Base-by-base conservation (phyloP, 2,329 filamentous ascomycete genomes). In the Fusarium multiceps region DNA sequence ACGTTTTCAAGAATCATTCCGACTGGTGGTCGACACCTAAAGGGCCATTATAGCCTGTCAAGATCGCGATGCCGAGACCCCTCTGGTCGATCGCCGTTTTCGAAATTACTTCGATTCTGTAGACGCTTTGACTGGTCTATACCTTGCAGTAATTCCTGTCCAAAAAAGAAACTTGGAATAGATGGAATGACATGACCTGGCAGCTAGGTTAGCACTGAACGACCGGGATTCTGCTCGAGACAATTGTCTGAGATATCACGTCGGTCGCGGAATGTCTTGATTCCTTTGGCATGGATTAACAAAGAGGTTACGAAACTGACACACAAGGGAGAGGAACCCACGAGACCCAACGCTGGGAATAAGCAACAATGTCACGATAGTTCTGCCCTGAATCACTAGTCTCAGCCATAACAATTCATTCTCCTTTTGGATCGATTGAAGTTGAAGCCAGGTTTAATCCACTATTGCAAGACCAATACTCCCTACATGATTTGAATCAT, bases 201-300 rank as follows among this genome's bases (percentile, higher is more conserved):
- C 16, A 59, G 28, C 23, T 46, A 55, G 45, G 32, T 41, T 37
- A 50, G 34, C 27, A 27, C 8, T 55, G 57, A 62, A 69, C 55
- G 43, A 58, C 47, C 34, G 23, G 45, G 25, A 43, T 42, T 27
- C 34, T 11, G 13, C 6, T 25, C 34, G 55, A 65, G 59, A 56
- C 55, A 64, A 18, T 21, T 53, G 60, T 59, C 54, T 51, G 34
- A 30, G 23, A 40, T 23, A 27, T n/a, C 51, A 56, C 46, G 41
- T 51, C 43, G 59, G 55, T 66, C 67, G 42, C 49, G 54, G 37
- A 68, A 68, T 64, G 67, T 68, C 67, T 71, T 21, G 46, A 32
- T 53, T 27, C n/a, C 63, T 42, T 49, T 53, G 64, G 66, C 50
- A 63, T 59, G 50, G 47, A 34, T 65, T 42, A 51, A 23, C 53